Percentiles rank a stretch among this genome's conserved stretches.
phyloP scores from a whole-genome alignment of 345 rosid species.

The Arabidopsis arenosa region DNA sequence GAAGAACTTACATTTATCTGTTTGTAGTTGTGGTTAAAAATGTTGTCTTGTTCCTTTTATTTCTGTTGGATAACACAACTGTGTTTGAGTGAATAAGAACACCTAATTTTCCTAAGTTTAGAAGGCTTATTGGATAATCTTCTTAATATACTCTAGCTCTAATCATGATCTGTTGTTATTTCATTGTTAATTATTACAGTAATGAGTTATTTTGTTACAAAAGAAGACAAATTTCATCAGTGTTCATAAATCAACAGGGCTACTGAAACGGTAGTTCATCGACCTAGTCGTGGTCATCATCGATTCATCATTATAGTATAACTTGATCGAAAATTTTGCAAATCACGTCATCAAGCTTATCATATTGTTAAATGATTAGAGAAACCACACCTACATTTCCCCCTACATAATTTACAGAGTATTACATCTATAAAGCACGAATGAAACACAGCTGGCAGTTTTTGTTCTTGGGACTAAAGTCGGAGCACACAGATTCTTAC shows the following conservation, averaged over 20 bases:
- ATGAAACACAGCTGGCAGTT: conserved; percentile 29
- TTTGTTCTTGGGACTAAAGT: conserved; percentile 1
- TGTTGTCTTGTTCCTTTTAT: conserved; percentile 6
- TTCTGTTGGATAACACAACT: conserved; percentile 20
- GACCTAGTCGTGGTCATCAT: not conserved
- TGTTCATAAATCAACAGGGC: not conserved
- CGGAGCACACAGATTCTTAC: conserved; percentile 10
- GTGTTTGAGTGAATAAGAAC: conserved; percentile 35
- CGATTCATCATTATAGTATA: not conserved
- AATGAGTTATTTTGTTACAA: too few relatives aligned
- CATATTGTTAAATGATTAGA: not conserved
- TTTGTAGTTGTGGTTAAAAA: conserved; percentile 34
- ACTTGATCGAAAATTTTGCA: not conserved
- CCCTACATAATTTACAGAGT: conserved; percentile 24
- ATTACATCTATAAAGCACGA: conserved; percentile 15
- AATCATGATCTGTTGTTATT: not conserved
- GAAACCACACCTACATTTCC: not conserved
- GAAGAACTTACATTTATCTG: conserved; percentile 5
- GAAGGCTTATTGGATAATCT: not conserved
- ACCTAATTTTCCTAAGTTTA: not conserved
- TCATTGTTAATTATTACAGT: too few relatives aligned
- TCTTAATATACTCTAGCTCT: not conserved
- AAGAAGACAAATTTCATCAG: not conserved
- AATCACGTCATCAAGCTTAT: conserved; percentile 14
- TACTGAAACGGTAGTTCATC: not conserved